Evolutionary conservation across 2,329 filamentous ascomycete species (phyloP), one percentile per base, ranked within the genome.

Genomic region (Exophiala oligosperma): DNA sequence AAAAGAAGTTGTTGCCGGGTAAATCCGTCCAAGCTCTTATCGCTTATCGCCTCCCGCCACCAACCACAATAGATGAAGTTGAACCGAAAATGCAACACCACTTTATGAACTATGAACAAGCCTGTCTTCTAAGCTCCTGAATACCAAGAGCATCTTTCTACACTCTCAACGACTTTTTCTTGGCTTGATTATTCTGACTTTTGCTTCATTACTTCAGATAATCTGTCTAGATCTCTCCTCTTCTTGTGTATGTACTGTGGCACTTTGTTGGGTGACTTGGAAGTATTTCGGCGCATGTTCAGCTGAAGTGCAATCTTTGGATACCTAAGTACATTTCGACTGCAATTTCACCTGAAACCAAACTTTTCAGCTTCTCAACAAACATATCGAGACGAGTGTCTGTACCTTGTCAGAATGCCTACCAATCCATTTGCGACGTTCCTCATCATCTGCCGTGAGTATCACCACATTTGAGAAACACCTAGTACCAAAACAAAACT

Each of bases 351-450:
- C 32, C 6, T 35, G 8, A 4, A 35, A 35, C 32, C 32, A 9
- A 11, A 46, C 9, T 24, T 5, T 14, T 46, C 26, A 9, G 21
- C 21, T 5, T 46, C 1, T 46, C 17, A 12, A 14, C 43, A 24
- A 8, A 46, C 17, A 11, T 4, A 23, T 23, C 43, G 21, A 14
- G 17, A 21, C 43, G 12, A 46, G 11, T 11, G 46, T 21, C n/a
- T 29, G 14, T 48, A 49, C 29, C 38, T 4, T 29, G 29, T 35
- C 54, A 66, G 55, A 26, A 68, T 68, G 66, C 61, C 65, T 44
- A 55, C 57, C 24, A 58, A 64, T 26, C 54, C 91, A 50, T 99
- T 99, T 74, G 92, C 92, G 75, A 97, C 94, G 48, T 97, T 96
- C 73, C 88, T 99, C 76, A 97, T 99, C 37, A 50, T 54, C 46